Evolutionary conservation across 306 rosid genomes (phyloP), one percentile per base, ranked within the genome.

Genomic region (Malus orientalis): DNA sequence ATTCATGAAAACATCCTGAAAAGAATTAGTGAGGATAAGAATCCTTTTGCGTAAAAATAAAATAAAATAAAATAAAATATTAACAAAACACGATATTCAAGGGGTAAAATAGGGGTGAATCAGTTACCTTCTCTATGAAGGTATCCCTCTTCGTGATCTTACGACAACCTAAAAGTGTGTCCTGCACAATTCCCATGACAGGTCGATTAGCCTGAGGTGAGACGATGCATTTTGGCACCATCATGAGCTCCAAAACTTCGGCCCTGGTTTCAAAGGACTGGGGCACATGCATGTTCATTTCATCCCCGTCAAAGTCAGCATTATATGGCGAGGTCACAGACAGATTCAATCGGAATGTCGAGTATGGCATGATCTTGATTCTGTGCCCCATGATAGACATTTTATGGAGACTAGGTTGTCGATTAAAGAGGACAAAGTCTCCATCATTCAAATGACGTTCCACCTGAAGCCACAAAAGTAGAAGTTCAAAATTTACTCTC

Each of bases 341-440:
- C 81, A 95, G 78, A 82, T 95, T 95, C 44, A 95, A 86, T 42
- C 99, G 92, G 74, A 95, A 95, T 11, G 99, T 95, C 70, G 99
- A 95, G 78, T 95, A 95, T 6, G 99, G 99, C 97, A 95, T 95
- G 84, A 95, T 95, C 91, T 92, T 95, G 85, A 95, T 95, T 83
- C 97, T 86, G 78, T 95, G 99, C 72, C 99, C 99, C 99, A 95
- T 95, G 80, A 95, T 95, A 86, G 99, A 95, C 99, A 95, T 95
- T 85, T 95, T 95, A 84, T 95, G 99, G 51, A 95, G 99, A 89
- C 99, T 95, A n/a, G 99, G 99, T 82, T 95, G 99, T 42, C 99
- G 99, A 79, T 95, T 95, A 82, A 95, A 95, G 77, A 95, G 97
- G 55, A 95, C 87, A 84, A 95, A 95, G 78, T 95, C 99, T 45